Percentiles rank a stretch among this genome's conserved stretches.
Conservation (phyloP, 2,329 filamentous ascomycete species). For the Colletotrichum siamense region DNA sequence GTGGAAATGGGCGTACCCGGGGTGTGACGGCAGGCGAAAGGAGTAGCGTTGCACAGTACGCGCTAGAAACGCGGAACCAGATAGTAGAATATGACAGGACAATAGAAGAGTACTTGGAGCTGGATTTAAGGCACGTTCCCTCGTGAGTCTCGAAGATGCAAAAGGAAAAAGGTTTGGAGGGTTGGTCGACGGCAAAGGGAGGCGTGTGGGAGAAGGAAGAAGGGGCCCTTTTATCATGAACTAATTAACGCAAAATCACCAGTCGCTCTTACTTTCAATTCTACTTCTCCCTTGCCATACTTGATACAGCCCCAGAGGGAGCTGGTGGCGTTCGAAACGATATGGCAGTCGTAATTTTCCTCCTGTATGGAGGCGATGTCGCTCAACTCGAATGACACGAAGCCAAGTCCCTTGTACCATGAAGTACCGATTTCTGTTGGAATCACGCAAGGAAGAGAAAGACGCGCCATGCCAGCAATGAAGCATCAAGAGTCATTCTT, state of each 20-base stretch:
- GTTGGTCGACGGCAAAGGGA: not conserved
- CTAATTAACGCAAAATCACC: not conserved
- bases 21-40: conserved; percentile 1
- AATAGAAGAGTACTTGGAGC: not conserved
- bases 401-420: not conserved
- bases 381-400: not conserved
- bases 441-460: not conserved
- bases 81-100: not conserved
- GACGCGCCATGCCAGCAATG: not conserved
- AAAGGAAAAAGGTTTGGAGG: not conserved
- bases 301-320: not conserved
- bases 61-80: not conserved
- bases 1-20: not conserved
- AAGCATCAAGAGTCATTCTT: not conserved
- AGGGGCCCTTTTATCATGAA: not conserved
- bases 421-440: not conserved
- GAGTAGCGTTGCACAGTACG: not conserved
- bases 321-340: not conserved
- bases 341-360: not conserved
- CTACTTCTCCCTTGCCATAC: not conserved
- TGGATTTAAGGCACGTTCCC: not conserved
- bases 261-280: not conserved
- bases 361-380: not conserved
- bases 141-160: not conserved
- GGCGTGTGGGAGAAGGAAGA: not conserved